phyloP scores from a whole-genome alignment of 2,329 filamentous ascomycete genomes.

The Arthrobotrys musiformis region DNA sequence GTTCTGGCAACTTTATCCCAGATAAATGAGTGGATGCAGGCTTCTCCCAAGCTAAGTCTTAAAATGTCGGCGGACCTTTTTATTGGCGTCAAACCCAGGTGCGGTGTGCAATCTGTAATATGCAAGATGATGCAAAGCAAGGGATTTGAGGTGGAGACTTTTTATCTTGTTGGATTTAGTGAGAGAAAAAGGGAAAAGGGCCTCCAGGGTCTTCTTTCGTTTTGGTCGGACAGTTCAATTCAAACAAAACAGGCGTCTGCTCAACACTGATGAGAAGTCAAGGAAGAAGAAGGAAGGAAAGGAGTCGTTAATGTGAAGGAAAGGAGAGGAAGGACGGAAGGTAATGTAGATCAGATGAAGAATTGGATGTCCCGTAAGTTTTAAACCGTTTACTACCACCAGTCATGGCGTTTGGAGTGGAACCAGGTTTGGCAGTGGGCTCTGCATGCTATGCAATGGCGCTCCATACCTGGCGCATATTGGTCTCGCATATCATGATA shows the following conservation, averaged over 20 bases:
- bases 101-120: constrained; percentile 20
- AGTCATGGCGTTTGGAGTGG: constrained; percentile 30
- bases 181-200: constrained; percentile 26
- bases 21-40: constrained; percentile 30
- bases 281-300: constrained; percentile 51
- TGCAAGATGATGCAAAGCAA: constrained; percentile 49
- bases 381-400: constrained; percentile 43
- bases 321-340: constrained; percentile 41
- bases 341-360: constrained; percentile 54
- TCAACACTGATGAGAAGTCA: constrained; percentile 14
- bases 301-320: constrained; percentile 39
- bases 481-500: constrained; percentile 14
- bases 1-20: constrained; percentile 45
- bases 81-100: constrained; percentile 13
- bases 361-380: constrained; percentile 45
- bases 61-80: neutral
- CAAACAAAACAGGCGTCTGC: constrained; percentile 29
- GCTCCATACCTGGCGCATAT: constrained; percentile 27
- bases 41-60: constrained; percentile 16
- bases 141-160: constrained; percentile 29
- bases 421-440: constrained; percentile 3
- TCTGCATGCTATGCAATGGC: constrained; percentile 18
- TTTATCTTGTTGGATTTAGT: constrained; percentile 23
- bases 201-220: constrained; percentile 46
- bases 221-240: constrained; percentile 32